These are phyloP conservation scores for Lachnellula suecica DNA, from an alignment of 2,329 filamentous ascomycete genomes.

Conservation along the genomic window DNA sequence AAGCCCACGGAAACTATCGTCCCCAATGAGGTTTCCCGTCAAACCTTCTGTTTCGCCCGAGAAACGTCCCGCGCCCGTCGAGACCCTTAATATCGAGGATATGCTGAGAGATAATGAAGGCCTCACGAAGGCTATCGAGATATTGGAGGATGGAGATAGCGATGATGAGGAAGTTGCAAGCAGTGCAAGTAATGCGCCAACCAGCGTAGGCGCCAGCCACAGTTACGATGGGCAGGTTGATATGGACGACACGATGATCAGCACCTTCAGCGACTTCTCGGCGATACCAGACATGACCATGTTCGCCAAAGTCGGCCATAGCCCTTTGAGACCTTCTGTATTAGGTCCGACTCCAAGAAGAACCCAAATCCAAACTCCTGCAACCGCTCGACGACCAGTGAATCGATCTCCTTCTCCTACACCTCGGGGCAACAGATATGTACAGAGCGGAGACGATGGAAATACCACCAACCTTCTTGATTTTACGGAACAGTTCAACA, in stretches of 20 bases:
- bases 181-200: slow-evolving; percentile 28
- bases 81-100: slow-evolving; percentile 44
- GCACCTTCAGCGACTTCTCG: slow-evolving; percentile 75
- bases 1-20: slow-evolving; percentile 48
- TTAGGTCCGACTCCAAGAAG: slow-evolving; percentile 38
- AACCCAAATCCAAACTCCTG: slow-evolving; percentile 28
- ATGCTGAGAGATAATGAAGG: slow-evolving; percentile 54
- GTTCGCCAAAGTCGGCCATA: slow-evolving; percentile 72
- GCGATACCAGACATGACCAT: slow-evolving; percentile 85
- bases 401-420: slow-evolving; percentile 36
- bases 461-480: slow-evolving; percentile 80
- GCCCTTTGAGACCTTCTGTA: slow-evolving; percentile 52
- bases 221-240: slow-evolving; percentile 33
- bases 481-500: slow-evolving; percentile 77
- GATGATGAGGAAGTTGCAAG: slow-evolving; percentile 30
- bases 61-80: slow-evolving; percentile 33
- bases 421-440: slow-evolving; percentile 36
- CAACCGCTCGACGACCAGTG: slow-evolving; percentile 25
- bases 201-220: slow-evolving; percentile 32
- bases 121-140: slow-evolving; percentile 58
- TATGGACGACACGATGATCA: slow-evolving; percentile 37
- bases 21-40: slow-evolving; percentile 60
- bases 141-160: slow-evolving; percentile 53
- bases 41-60: slow-evolving; percentile 41
- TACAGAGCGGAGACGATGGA: slow-evolving; percentile 31